A percentile compares a stretch with the other conserved stretches of the same genome.
Evolutionary conservation across 78 protist species (phyloP).

Genomic region (Protostelium mycophagum): DNA sequence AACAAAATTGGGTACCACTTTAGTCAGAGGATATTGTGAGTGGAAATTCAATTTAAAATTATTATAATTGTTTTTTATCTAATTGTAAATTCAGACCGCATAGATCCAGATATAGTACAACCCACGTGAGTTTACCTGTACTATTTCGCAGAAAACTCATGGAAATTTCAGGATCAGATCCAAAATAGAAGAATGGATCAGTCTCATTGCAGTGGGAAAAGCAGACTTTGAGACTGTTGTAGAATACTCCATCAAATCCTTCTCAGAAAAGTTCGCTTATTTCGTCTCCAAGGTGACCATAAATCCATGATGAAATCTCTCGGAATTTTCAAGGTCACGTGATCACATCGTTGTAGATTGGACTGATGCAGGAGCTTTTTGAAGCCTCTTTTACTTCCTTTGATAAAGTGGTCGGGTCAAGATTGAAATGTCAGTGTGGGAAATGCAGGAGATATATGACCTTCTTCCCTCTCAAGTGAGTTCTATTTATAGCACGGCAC

Average conservation of each 20-base stretch:
- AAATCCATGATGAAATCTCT: not conserved
- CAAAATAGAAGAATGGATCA: constrained; percentile 36
- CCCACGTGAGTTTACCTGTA: constrained; percentile 28
- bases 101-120: constrained; percentile 41
- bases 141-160: not conserved
- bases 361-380: constrained; percentile 19
- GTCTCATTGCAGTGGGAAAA: constrained; percentile 37
- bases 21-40: constrained; percentile 29
- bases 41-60: not conserved
- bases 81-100: not conserved
- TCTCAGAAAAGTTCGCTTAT: constrained; percentile 9
- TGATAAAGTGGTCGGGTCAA: not conserved
- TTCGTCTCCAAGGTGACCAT: constrained; percentile 10
- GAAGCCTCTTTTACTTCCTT: constrained; percentile 8
- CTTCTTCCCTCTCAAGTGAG: constrained; percentile 4
- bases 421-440: constrained; percentile 6
- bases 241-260: not conserved
- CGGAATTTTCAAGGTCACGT: not conserved
- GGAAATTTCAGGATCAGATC: constrained; percentile 5
- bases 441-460: constrained; percentile 12
- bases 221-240: constrained; percentile 8
- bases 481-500: too few species aligned
- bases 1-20: constrained; percentile 41
- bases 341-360: constrained; percentile 5
- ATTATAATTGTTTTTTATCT: not conserved